phyloP scores from a whole-genome alignment of 305 asterid species.

The Fraxinus latifolia region DNA sequence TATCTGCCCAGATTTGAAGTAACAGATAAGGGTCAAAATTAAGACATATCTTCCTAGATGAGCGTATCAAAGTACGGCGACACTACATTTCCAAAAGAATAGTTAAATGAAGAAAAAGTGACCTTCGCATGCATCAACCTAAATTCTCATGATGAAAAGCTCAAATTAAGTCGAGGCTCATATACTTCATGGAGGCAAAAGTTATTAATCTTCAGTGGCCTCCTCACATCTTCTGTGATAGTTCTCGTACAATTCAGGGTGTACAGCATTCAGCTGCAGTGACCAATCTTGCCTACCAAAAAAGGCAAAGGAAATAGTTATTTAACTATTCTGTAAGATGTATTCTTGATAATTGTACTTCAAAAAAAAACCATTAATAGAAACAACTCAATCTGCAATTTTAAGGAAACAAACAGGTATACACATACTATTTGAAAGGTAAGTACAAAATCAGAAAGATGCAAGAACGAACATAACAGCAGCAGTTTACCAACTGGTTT shows the following conservation, averaged over 20 bases:
- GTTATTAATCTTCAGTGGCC: neutral
- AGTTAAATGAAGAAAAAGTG: neutral
- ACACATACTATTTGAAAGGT: neutral
- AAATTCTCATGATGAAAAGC: neutral
- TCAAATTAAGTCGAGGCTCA: neutral
- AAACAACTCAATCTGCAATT: neutral
- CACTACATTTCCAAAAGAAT: neutral
- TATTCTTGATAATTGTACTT: neutral
- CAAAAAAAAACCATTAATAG: neutral
- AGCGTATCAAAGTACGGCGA: neutral
- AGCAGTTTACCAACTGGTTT: neutral
- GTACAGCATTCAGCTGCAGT: neutral
- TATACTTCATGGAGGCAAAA: neutral
- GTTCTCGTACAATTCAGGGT: neutral
- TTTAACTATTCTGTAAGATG: neutral
- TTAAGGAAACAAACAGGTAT: neutral
- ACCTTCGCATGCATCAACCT: neutral
- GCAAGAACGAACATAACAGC: neutral
- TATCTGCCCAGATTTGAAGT: neutral
- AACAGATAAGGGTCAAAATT: neutral
- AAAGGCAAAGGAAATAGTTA: neutral
- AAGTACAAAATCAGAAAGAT: neutral
- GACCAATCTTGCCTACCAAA: neutral
- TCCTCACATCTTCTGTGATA: neutral
- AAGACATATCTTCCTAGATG: neutral